These are phyloP conservation scores for Lactarius trivialis DNA, from an alignment of 768 basidiomycete genomes.

Conservation along the genomic window DNA sequence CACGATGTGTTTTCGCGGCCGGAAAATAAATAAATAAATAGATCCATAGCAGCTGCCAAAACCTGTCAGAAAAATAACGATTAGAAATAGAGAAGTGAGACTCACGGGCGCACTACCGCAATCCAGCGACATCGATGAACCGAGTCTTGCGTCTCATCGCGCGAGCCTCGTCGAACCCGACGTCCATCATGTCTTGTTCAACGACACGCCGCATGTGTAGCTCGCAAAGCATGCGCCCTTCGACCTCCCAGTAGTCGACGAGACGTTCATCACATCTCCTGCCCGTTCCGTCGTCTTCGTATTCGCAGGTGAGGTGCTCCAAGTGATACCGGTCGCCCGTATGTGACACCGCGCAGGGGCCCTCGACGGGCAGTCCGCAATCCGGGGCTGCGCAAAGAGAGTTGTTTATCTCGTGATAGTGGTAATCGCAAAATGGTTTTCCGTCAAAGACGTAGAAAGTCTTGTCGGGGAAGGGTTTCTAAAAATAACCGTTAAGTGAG, in stretches of 20 bases:
- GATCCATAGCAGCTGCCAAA: background rate
- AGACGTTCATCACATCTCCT: slow-evolving; percentile 45
- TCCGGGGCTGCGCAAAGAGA: slow-evolving; percentile 74
- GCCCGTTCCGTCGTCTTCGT: slow-evolving; percentile 32
- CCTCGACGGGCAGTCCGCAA: slow-evolving; percentile 89
- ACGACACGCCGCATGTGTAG: slow-evolving; percentile 48
- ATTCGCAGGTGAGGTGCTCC: slow-evolving; percentile 82
- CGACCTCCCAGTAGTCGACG: slow-evolving; percentile 87
- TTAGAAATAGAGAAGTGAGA: background rate
- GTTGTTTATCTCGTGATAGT: slow-evolving; percentile 88
- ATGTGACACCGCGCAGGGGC: slow-evolving; percentile 85
- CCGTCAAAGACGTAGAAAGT: slow-evolving; percentile 89
- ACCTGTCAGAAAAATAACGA: background rate
- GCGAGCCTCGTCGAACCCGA: slow-evolving; percentile 30
- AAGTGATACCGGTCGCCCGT: slow-evolving; percentile 79
- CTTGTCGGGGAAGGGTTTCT: slow-evolving; percentile 89
- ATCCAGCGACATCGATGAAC: slow-evolving; percentile 61
- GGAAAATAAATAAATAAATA: background rate
- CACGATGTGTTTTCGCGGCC: background rate
- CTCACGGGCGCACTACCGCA: slow-evolving; percentile 14
- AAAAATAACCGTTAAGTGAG: slow-evolving; percentile 3
- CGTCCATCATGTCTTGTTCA: slow-evolving; percentile 24
- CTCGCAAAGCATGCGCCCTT: slow-evolving; percentile 82
- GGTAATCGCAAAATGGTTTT: slow-evolving; percentile 85
- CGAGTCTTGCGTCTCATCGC: slow-evolving; percentile 74